Base-by-base conservation (phyloP, 805 yeast species). In the Zygotorulaspora chibaensis region DNA sequence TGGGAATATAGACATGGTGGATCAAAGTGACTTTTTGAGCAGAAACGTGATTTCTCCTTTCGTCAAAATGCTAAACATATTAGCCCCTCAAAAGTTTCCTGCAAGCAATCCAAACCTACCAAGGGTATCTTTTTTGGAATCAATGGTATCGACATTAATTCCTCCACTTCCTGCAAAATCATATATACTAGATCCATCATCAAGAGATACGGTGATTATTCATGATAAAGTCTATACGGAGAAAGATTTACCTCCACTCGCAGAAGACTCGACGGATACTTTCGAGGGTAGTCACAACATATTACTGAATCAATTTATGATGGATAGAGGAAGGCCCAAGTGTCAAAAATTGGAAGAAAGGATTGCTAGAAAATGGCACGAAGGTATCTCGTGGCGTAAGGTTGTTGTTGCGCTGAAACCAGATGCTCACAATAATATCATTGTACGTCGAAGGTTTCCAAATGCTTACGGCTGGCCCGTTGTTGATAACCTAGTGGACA, bases 381-480 rank as follows among this genome's bases (percentile, higher is more conserved):
- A 76, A 46, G 81, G 76, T 16, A 75, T 81, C 78, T 59, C 73
- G 11, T 82, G 93, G 89, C 68, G 90, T 33, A 84, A 84, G 64
- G 84, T 82, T 1, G 61, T 84, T 15, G 85, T 84, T 1, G 76
- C 76, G 35, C 60, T 84, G 45, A 71, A 78, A 50, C 87, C 89
- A 0, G 90, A 84, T 65, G 88, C 90, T 0, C 91, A 84, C 57
- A 84, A 84, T 54, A 84, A 83, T 55, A 83, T 84, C 27, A 70
- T 83, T 31, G 90, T 84, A 0, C 65, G 93, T 52, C 70, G 90
- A 57, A 66, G 83, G 45, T 84, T 83, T 65, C 74, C 87, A 1
- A 86, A 86, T 67, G 93, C 91, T 0, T 85, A 80, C 64, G 95
- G 95, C 1, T 86, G 95, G 95, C 80, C 79, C 1, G 87, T 84